Evolutionary conservation across 1,139 yeast species (phyloP).

Genomic region (Yamadazyma buinensis): DNA sequence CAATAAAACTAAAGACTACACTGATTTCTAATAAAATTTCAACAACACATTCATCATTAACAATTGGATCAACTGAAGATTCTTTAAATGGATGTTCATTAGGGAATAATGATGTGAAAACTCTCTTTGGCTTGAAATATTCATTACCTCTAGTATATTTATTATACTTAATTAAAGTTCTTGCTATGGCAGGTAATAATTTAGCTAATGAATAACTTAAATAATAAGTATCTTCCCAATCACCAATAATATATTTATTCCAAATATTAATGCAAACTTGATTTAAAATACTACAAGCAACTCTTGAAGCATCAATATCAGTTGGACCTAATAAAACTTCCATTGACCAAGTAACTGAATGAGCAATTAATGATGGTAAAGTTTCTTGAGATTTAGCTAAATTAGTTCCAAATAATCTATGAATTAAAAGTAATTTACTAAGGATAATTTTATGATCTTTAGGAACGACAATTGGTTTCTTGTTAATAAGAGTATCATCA

Average conservation of each 20-base stretch:
- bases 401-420: conserved; percentile 52
- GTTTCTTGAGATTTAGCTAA: conserved; percentile 33
- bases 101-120: conserved; percentile 68
- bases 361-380: conserved; percentile 44
- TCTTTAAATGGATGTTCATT: conserved; percentile 61
- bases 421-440: conserved; percentile 56
- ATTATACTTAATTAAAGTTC: conserved; percentile 51
- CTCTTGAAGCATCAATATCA: conserved; percentile 57
- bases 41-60: conserved; percentile 65
- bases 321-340: conserved; percentile 51
- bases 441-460: conserved; percentile 55
- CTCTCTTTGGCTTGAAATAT: conserved; percentile 55
- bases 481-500: conserved; percentile 27
- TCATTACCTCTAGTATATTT: conserved; percentile 50
- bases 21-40: conserved; percentile 72
- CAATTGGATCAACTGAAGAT: conserved; percentile 68
- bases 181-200: conserved; percentile 49
- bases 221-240: conserved; percentile 21
- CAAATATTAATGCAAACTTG: conserved; percentile 43
- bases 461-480: conserved; percentile 26
- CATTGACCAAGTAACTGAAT: conserved; percentile 61
- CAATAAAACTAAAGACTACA: conserved; percentile 53
- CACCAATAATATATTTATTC: conserved; percentile 23
- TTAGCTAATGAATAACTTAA: conserved; percentile 46
- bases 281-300: conserved; percentile 57